phyloP scores from a whole-genome alignment of 768 basidiomycete species.

The Cystobasidium tubakii region DNA sequence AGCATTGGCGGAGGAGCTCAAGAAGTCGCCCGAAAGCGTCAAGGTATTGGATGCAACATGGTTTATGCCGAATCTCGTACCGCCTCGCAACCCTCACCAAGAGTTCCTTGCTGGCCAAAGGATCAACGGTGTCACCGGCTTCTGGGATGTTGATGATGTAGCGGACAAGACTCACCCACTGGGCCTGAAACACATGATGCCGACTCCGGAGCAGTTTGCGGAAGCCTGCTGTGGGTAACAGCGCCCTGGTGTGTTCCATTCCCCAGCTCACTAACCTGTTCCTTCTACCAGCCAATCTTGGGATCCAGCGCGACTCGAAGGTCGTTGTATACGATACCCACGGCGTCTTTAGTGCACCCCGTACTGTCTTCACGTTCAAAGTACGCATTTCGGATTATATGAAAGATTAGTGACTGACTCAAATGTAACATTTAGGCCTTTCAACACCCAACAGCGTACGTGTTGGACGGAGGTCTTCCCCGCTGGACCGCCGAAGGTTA shows the following conservation, averaged over 20 bases:
- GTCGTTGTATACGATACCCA: conserved; percentile 86
- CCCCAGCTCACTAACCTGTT: no score
- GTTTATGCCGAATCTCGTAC: conserved; percentile 76
- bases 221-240: conserved; percentile 53
- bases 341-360: conserved; percentile 85
- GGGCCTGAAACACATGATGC: conserved; percentile 92
- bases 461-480: conserved; percentile 75
- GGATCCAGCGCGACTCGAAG: conserved; percentile 66
- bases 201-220: conserved; percentile 63
- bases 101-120: conserved; percentile 55
- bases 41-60: conserved; percentile 68
- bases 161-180: conserved; percentile 55
- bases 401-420: no score
- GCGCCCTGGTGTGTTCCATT: no score
- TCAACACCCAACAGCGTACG: conserved; percentile 75
- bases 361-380: conserved; percentile 89
- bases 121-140: conserved; percentile 55
- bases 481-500: conserved; percentile 52
- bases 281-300: conserved; percentile 56
- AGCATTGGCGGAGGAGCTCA: conserved; percentile 43
- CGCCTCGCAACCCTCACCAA: conserved; percentile 60
- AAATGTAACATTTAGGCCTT: no score
- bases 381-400: conserved; percentile 40
- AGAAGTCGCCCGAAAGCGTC: conserved; percentile 27
- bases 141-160: conserved; percentile 74